Evolutionary conservation across 2,329 filamentous ascomycete genomes (phyloP).

Genomic region (Pseudogymnoascus sp.): DNA sequence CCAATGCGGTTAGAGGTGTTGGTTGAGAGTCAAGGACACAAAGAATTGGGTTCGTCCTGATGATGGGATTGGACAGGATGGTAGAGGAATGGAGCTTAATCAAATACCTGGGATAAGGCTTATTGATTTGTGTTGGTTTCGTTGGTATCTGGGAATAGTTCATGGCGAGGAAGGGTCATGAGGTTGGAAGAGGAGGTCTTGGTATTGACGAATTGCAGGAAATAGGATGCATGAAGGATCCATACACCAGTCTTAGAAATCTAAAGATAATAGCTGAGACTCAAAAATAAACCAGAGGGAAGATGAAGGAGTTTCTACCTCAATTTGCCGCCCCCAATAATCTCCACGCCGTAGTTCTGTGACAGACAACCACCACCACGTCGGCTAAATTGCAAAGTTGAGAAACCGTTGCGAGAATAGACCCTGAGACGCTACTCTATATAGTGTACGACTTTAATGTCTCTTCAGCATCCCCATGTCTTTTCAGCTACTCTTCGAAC

Average conservation of each 20-base stretch:
- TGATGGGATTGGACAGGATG: not conserved
- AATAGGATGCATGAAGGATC: not conserved
- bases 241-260: not conserved
- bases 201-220: not conserved
- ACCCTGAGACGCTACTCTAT: not conserved
- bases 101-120: not conserved
- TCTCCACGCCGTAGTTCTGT: not conserved
- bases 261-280: slow-evolving; percentile 2
- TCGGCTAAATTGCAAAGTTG: not conserved
- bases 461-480: not conserved
- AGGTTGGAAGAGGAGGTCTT: not conserved
- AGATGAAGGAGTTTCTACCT: not conserved
- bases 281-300: not conserved
- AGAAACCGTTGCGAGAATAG: not conserved
- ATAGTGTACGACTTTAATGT: not conserved
- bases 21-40: not conserved
- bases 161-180: not conserved
- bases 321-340: not conserved
- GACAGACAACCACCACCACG: not conserved
- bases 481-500: not conserved
- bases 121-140: slow-evolving; percentile 3
- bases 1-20: slow-evolving; percentile 1
- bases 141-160: not conserved
- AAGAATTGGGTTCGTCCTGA: not conserved
- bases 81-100: not conserved